Evolutionary conservation across 768 basidiomycete genomes (phyloP).

Genomic region (Mycena kentingensis): DNA sequence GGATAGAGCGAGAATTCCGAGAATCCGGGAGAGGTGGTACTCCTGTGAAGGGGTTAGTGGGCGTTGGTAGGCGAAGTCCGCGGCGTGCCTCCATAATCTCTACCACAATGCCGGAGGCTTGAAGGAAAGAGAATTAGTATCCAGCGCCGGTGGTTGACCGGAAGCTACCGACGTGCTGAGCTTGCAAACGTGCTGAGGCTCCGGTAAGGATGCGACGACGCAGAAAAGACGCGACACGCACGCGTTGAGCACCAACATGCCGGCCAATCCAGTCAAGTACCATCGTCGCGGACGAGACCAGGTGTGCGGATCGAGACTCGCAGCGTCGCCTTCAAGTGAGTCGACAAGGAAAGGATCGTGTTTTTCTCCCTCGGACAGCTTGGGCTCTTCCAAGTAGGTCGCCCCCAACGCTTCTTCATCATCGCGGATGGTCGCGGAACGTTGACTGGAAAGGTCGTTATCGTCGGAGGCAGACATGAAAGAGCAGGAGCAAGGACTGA

Average conservation of each 20-base stretch:
- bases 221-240: constrained; percentile 29
- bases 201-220: constrained; percentile 1
- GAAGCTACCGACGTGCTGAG: constrained; percentile 45
- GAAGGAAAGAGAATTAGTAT: not conserved
- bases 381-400: constrained; percentile 1
- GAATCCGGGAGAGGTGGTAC: constrained; percentile 52
- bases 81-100: constrained; percentile 44
- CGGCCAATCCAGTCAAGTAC: constrained; percentile 53
- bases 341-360: constrained; percentile 37
- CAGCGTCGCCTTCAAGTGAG: constrained; percentile 40
- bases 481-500: too few species aligned
- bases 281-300: constrained; percentile 49
- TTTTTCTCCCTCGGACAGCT: not conserved
- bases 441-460: too few species aligned
- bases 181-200: constrained; percentile 59
- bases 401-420: not conserved
- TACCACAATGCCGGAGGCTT: constrained; percentile 50
- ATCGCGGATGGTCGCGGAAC: not conserved
- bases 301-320: constrained; percentile 47
- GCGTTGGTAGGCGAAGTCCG: too few species aligned
- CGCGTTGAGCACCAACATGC: constrained; percentile 58
- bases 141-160: too few species aligned
- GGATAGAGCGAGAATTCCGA: constrained; percentile 57
- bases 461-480: too few species aligned
- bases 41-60: too few species aligned